Percentiles rank a stretch among this genome's conserved stretches.
phyloP scores from a whole-genome alignment of 2,329 filamentous ascomycete genomes.

The Hymenoscyphus repandus region DNA sequence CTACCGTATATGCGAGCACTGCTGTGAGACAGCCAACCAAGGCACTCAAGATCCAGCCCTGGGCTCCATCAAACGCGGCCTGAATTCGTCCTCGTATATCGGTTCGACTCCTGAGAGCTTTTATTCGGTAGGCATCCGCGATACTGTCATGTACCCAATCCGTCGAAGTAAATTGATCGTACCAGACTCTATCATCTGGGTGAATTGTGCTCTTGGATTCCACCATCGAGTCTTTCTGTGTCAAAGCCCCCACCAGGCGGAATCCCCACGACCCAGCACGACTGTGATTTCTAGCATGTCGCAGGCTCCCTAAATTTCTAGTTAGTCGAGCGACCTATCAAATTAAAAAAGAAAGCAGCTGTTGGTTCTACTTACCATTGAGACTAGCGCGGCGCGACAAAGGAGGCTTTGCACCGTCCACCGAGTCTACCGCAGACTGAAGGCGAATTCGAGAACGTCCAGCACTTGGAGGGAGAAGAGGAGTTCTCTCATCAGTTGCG shows the following conservation, averaged over 20 bases:
- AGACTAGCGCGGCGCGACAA: constrained; percentile 4
- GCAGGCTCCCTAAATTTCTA: constrained; percentile 26
- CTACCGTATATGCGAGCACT: constrained; percentile 79
- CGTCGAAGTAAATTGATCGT: constrained; percentile 95
- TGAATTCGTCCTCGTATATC: constrained; percentile 77
- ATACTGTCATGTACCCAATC: constrained; percentile 99
- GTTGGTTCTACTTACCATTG: neutral
- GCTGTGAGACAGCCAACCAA: constrained; percentile 85
- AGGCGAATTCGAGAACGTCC: constrained; percentile 27
- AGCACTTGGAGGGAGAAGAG: constrained; percentile 19
- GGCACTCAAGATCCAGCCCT: constrained; percentile 92
- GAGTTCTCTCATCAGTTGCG: constrained; percentile 26
- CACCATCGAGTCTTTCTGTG: constrained; percentile 37
- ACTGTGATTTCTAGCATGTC: constrained; percentile 36
- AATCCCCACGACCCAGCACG: constrained; percentile 54
- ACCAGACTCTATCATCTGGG: constrained; percentile 88
- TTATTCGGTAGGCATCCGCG: constrained; percentile 84
- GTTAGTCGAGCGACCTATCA: neutral
- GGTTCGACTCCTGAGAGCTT: constrained; percentile 73
- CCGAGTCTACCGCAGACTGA: constrained; percentile 14
- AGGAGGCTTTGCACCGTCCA: constrained; percentile 2
- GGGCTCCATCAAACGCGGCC: constrained; percentile 76
- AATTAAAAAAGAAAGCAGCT: neutral
- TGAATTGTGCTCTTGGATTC: constrained; percentile 63
- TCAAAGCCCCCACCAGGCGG: constrained; percentile 56